Evolutionary conservation across 2,329 filamentous ascomycete species (phyloP), one percentile per base, ranked within the genome.

Genomic region (Lanzia echinophila): DNA sequence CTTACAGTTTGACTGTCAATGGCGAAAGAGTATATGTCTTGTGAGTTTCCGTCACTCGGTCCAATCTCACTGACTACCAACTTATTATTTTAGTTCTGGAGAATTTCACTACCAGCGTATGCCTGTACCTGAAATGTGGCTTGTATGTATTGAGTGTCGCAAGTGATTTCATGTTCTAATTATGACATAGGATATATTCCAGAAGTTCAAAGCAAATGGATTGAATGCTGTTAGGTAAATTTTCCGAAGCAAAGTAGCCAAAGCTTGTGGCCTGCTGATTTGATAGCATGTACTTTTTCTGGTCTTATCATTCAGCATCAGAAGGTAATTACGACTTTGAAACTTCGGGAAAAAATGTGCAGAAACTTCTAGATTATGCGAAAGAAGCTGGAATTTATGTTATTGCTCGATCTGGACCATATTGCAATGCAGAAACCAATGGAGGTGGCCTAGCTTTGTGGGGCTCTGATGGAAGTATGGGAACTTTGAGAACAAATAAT

Each of bases 101-200:
- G 77, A 80, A 57, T 79, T 80, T 41, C 77, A 79, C 57, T 79
- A 79, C 53, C 71, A 74, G 57, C 70, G 77, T 3, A 69, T 80
- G 33, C 78, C 77, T 0, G 75, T 79, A 0, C 77, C 77, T 0
- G 77, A 79, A 49, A 59, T 80, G 24, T 80, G 78, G 75, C 62
- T 68, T 20, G 67, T 70, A 54, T 46, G 63, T 63, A 20, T 3
- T 17, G 13, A 11, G 3, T 28, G 20, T 48, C 32, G 24, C 17
- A 33, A 53, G 38, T 19, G 28, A 28, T 10, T 44, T 28, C 33
- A 41, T 15, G 15, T 19, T 32, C 42, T 58, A 56, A 11, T 73
- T 68, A 68, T 12, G 1, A 10, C 12, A 41, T 48, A 75, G 36
- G 76, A 79, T 58, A 73, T 80, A 33, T 77, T 80, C 54, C 75